Conservation (phyloP, 805 yeast species). For the Yarrowia sp. region DNA sequence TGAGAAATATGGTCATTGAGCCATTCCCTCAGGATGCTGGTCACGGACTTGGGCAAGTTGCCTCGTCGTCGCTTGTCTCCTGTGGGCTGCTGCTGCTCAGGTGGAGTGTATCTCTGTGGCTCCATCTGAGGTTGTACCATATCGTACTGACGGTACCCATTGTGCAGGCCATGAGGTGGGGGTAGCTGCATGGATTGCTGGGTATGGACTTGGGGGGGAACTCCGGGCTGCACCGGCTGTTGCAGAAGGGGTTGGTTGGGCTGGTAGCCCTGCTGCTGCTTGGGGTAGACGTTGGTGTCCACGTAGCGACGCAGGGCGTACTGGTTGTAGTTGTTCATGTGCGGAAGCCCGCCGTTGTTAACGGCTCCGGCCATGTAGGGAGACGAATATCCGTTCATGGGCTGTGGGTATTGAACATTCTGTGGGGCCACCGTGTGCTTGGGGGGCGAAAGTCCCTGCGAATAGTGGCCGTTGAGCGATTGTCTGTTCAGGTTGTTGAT, state of each 20-base stretch:
- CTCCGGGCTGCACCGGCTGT: conserved; percentile 13
- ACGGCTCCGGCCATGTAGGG: conserved; percentile 9
- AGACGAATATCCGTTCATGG: not conserved
- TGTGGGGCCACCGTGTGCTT: conserved; percentile 18
- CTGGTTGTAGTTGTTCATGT: conserved; percentile 26
- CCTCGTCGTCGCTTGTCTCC: conserved; percentile 48
- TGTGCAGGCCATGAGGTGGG: conserved; percentile 23
- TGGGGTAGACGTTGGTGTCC: conserved; percentile 7
- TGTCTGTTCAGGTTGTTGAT: conserved; percentile 2
- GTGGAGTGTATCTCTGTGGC: conserved; percentile 22
- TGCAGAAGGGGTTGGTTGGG: conserved; percentile 14
- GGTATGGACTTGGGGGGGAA: conserved; percentile 15
- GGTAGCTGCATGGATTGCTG: conserved; percentile 25
- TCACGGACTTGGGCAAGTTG: conserved; percentile 75
- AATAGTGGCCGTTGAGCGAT: conserved; percentile 3
- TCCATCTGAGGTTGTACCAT: conserved; percentile 17
- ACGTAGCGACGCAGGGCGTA: conserved; percentile 5
- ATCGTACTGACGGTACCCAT: not conserved
- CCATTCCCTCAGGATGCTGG: conserved; percentile 71
- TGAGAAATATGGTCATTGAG: conserved; percentile 68
- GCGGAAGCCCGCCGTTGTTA: conserved; percentile 7
- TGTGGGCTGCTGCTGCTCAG: conserved; percentile 23
- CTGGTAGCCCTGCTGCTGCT: conserved; percentile 5
- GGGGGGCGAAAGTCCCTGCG: conserved; percentile 27
- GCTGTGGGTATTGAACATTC: conserved; percentile 25